Conservation (phyloP, 768 basidiomycete species). For the Russula emetica region DNA sequence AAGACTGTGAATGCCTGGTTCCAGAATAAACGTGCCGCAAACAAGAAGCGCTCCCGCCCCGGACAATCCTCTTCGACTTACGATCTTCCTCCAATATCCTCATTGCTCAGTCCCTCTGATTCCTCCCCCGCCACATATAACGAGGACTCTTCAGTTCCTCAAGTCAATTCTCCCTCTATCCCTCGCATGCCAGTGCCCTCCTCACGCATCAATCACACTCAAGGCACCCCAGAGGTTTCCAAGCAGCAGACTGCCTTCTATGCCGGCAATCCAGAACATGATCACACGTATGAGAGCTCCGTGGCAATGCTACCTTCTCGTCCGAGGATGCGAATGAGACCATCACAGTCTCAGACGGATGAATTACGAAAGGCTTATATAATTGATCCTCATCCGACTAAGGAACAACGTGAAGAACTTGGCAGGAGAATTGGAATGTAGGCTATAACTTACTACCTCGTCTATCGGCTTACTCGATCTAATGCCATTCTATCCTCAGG, state of each 20-base stretch:
- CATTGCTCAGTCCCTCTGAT: constrained; percentile 38
- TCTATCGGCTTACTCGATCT: constrained; percentile 14
- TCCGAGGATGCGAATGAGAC: constrained; percentile 61
- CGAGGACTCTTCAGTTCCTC: constrained; percentile 48
- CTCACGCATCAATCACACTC: constrained; percentile 31
- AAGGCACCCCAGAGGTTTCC: constrained; percentile 34
- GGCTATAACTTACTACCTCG: constrained; percentile 33
- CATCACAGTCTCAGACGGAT: constrained; percentile 60
- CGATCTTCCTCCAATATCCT: constrained; percentile 34
- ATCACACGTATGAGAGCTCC: constrained; percentile 47
- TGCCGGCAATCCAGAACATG: constrained; percentile 46
- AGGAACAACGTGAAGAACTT: constrained; percentile 61
- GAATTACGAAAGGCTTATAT: constrained; percentile 65
- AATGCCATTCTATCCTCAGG: constrained; percentile 43
- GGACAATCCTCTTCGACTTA: constrained; percentile 31
- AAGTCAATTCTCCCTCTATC: constrained; percentile 35
- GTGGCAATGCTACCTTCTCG: constrained; percentile 39
- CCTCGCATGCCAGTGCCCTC: constrained; percentile 28
- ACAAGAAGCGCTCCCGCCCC: constrained; percentile 56
- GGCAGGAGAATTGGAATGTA: constrained; percentile 73
- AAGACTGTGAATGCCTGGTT: constrained; percentile 87
- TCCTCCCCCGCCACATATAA: constrained; percentile 37
- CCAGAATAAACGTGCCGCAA: constrained; percentile 80
- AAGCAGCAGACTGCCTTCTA: constrained; percentile 42
- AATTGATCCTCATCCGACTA: constrained; percentile 60